phyloP scores from a whole-genome alignment of 2,329 filamentous ascomycete species.

The Cladophialophora psammophila region DNA sequence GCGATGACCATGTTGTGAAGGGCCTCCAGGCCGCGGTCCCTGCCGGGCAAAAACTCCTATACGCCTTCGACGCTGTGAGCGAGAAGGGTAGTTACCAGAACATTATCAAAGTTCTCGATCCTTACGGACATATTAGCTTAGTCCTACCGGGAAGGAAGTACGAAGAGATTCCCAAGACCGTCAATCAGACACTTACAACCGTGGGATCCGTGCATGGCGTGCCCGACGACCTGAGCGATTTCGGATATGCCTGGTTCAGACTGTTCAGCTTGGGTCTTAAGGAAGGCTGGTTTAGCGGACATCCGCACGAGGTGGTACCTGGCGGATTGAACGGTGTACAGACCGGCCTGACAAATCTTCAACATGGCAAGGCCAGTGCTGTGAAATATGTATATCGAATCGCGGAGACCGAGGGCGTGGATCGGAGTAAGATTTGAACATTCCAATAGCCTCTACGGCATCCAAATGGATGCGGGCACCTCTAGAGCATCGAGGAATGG shows the following conservation, averaged over 20 bases:
- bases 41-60: constrained; percentile 51
- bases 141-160: constrained; percentile 35
- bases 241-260: constrained; percentile 55
- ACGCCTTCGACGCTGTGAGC: constrained; percentile 66
- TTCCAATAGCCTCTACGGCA: neutral
- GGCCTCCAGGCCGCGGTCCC: constrained; percentile 54
- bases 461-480: neutral
- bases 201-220: constrained; percentile 37
- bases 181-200: constrained; percentile 32
- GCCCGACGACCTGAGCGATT: constrained; percentile 45
- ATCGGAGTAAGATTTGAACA: constrained; percentile 28
- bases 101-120: constrained; percentile 54
- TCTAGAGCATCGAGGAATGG: neutral
- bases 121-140: constrained; percentile 33
- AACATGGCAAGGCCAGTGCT: constrained; percentile 66
- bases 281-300: constrained; percentile 59
- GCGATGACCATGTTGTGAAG: constrained; percentile 60
- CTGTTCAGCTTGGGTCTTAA: constrained; percentile 56
- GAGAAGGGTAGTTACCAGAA: constrained; percentile 60
- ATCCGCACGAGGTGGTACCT: constrained; percentile 59
- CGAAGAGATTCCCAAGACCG: constrained; percentile 32
- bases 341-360: constrained; percentile 62
- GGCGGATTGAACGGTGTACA: constrained; percentile 64
- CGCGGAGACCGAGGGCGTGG: constrained; percentile 52
- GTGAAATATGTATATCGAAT: constrained; percentile 70